Evolutionary conservation across 2,329 filamentous ascomycete genomes (phyloP).

Genomic region (Trichoderma sp.): DNA sequence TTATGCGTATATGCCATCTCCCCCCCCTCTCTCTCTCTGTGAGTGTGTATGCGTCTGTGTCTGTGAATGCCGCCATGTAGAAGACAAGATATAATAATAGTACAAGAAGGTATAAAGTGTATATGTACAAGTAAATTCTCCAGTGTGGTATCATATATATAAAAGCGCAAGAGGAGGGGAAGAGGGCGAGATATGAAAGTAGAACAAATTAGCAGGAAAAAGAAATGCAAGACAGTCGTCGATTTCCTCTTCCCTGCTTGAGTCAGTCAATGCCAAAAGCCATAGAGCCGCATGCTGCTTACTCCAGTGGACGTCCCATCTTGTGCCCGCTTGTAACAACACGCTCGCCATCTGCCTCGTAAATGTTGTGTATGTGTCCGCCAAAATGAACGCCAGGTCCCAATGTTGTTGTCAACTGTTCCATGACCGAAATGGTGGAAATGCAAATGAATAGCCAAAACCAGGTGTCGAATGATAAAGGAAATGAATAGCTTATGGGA

Average conservation of each 20-base stretch:
- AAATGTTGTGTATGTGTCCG: slow-evolving; percentile 17
- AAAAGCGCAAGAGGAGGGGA: slow-evolving; percentile 2
- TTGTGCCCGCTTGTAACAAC: slow-evolving; percentile 10
- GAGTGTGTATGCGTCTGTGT: background rate
- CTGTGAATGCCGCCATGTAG: slow-evolving; percentile 11
- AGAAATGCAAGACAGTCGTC: background rate
- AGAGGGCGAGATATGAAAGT: background rate
- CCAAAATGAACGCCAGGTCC: slow-evolving; percentile 22
- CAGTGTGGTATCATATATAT: slow-evolving; percentile 26
- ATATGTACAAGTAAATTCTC: slow-evolving; percentile 18
- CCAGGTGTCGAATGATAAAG: background rate
- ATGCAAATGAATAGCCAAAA: slow-evolving; percentile 12
- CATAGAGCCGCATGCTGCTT: slow-evolving; percentile 16
- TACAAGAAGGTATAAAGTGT: slow-evolving; percentile 18
- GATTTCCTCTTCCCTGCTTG: slow-evolving; percentile 17
- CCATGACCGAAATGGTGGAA: background rate
- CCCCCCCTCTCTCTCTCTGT: too few species aligned
- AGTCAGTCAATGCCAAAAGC: slow-evolving; percentile 19
- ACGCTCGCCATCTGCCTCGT: slow-evolving; percentile 14
- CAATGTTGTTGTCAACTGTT: slow-evolving; percentile 15
- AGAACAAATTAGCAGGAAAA: background rate
- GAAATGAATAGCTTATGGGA: background rate
- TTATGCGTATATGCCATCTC: slow-evolving; percentile 15
- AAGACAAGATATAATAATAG: slow-evolving; percentile 16
- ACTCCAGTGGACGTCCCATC: slow-evolving; percentile 14